Percentiles rank a stretch among this genome's conserved stretches.
Evolutionary conservation across 441 rosid species (phyloP).

Genomic region (Aleurites moluccanus): DNA sequence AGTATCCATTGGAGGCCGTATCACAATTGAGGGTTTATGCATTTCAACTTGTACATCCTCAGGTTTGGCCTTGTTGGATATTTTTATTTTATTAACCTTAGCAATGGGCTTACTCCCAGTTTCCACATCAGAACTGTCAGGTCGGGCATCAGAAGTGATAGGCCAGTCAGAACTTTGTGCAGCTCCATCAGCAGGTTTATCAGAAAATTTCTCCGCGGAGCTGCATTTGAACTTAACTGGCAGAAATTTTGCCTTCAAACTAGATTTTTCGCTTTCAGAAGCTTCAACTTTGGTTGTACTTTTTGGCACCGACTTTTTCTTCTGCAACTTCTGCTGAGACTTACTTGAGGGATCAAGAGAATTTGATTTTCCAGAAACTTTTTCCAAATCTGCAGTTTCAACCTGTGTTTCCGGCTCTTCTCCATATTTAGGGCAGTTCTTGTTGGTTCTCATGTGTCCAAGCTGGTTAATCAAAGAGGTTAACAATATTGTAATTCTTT

Average conservation of each 20-base stretch:
- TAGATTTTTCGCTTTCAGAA: slow-evolving; percentile 55
- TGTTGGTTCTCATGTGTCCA: slow-evolving; percentile 99
- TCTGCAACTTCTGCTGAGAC: slow-evolving; percentile 51
- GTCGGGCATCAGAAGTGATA: slow-evolving; percentile 38
- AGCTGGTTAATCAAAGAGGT: slow-evolving; percentile 50
- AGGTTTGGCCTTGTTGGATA: slow-evolving; percentile 68
- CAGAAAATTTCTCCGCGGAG: slow-evolving; percentile 53
- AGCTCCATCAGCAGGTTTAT: slow-evolving; percentile 48
- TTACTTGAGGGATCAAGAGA: slow-evolving; percentile 55
- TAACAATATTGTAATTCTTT: slow-evolving; percentile 11
- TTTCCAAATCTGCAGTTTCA: slow-evolving; percentile 59
- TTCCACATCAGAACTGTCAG: slow-evolving; percentile 49
- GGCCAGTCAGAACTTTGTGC: slow-evolving; percentile 57
- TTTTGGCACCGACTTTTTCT: slow-evolving; percentile 60
- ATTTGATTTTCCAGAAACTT: slow-evolving; percentile 51
- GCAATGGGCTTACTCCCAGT: slow-evolving; percentile 50
- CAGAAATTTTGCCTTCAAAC: slow-evolving; percentile 53
- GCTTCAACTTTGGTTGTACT: slow-evolving; percentile 51
- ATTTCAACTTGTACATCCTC: slow-evolving; percentile 56
- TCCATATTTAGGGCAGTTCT: slow-evolving; percentile 90
- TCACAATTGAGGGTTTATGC: slow-evolving; percentile 60
- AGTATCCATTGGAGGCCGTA: slow-evolving; percentile 49
- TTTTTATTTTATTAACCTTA: slow-evolving; percentile 67
- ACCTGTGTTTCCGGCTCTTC: slow-evolving; percentile 71
- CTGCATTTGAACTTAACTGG: slow-evolving; percentile 78